A percentile compares a stretch with the other conserved stretches of the same genome.
phyloP scores from a whole-genome alignment of 371 early-diverging fungal genomes.

The Fennellomyces sp. region DNA sequence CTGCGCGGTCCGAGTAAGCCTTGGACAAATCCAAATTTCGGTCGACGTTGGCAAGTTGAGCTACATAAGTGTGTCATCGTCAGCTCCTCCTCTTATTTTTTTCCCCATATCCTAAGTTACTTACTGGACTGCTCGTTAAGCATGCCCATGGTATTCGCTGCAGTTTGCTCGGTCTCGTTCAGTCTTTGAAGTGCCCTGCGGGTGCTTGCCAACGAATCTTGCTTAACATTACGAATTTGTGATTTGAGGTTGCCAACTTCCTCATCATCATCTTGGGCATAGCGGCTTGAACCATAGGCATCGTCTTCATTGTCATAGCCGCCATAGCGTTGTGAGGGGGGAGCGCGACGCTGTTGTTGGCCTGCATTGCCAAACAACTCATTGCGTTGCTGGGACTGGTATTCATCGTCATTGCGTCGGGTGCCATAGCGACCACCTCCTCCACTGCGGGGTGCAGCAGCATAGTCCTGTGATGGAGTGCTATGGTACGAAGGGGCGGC shows the following conservation, averaged over 20 bases:
- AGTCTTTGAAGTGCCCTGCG: slow-evolving; percentile 72
- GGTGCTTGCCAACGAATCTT: slow-evolving; percentile 73
- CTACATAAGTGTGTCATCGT: too few relatives aligned
- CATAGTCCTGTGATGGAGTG: not conserved
- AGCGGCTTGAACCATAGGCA: slow-evolving; percentile 8
- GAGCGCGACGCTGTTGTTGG: not conserved
- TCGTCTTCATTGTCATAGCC: slow-evolving; percentile 9
- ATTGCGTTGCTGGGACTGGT: slow-evolving; percentile 19
- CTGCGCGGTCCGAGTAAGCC: slow-evolving; percentile 71
- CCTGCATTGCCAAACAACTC: slow-evolving; percentile 21
- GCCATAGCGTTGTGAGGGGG: slow-evolving; percentile 8
- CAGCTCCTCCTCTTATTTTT: too few relatives aligned
- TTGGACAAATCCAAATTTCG: slow-evolving; percentile 75
- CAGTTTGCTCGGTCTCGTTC: slow-evolving; percentile 67
- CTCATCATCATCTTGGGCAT: slow-evolving; percentile 29
- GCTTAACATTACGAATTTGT: slow-evolving; percentile 70
- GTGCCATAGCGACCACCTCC: slow-evolving; percentile 22
- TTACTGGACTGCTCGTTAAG: slow-evolving; percentile 69
- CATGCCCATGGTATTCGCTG: slow-evolving; percentile 64
- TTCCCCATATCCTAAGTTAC: slow-evolving; percentile 1
- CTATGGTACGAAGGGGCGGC: not conserved
- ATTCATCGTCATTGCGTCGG: slow-evolving; percentile 11
- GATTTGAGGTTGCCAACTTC: slow-evolving; percentile 61
- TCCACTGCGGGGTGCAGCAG: not conserved
- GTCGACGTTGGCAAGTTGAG: slow-evolving; percentile 75